Evolutionary conservation across 1,139 yeast genomes (phyloP), one percentile per base, ranked within the genome.

Genomic region (Suhomyces ambrosiae): DNA sequence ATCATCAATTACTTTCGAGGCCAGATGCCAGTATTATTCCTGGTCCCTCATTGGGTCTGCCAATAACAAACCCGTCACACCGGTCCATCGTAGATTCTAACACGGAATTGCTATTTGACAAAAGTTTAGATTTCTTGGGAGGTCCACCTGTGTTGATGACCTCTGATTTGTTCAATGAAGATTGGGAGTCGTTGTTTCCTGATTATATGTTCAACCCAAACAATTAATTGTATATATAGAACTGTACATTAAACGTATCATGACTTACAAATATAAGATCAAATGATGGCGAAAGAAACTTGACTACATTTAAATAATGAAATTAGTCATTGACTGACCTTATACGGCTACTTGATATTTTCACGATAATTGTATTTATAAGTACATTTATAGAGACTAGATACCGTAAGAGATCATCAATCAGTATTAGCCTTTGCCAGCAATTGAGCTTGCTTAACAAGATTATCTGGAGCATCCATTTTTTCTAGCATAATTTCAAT

Each of bases 401-500:
- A n/a, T n/a, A n/a, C n/a, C n/a, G n/a, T n/a, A n/a, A n/a, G n/a
- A n/a, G n/a, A n/a, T n/a, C n/a, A 6, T 23, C 23, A 38, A 22
- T 18, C 34, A n/a, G 30, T 39, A 25, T 86, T 86, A 48, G 79
- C 74, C 54, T 76, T 67, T 48, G 88, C 92, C 32, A 94, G 80
- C 59, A 85, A 71, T 65, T 84, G 76, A 35, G 92, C 95, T 71
- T 86, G 95, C 60, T 73, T 73, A 48, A 76, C 72, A 30, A 45
- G 40, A 34, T 62, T 65, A 26, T 44, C 48, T 5, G 71, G 92
- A 44, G 95, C 95, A 65, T 86, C 95, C 79, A 85, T 73, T 57
- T 71, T 79, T 45, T 83, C 86, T 55, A 86, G 71, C 80, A 84
- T 79, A 43, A 86, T 74, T 68, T 86, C 95, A 46, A 86, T 68